Evolutionary conservation across 1,284 basidiomycete genomes (phyloP).

Genomic region (Apiotrichum akiyoshidainum): DNA sequence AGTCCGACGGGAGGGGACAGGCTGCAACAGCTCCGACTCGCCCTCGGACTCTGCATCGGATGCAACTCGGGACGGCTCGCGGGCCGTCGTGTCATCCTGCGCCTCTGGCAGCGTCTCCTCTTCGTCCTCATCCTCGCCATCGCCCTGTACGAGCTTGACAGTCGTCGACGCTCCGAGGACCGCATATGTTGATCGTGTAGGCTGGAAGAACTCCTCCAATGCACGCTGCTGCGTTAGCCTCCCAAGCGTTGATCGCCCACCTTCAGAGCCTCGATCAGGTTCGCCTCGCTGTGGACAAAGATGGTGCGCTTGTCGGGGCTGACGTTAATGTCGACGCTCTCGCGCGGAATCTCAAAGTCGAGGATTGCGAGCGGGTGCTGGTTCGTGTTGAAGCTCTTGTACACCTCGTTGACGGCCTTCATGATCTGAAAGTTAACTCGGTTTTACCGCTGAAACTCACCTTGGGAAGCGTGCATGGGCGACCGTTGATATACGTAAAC

Average conservation of each 20-base stretch:
- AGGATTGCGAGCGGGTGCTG: constrained; percentile 80
- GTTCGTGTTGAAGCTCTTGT: constrained; percentile 74
- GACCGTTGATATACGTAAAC: constrained; percentile 89
- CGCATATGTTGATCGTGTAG: constrained; percentile 66
- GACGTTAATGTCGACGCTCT: constrained; percentile 89
- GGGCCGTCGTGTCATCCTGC: neutral
- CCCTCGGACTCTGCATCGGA: constrained; percentile 8
- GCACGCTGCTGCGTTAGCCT: constrained; percentile 49
- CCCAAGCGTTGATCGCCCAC: constrained; percentile 53
- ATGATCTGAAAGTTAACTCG: constrained; percentile 58
- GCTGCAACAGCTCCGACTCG: constrained; percentile 6
- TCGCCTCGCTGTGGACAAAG: constrained; percentile 82
- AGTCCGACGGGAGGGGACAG: neutral
- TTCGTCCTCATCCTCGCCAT: no score
- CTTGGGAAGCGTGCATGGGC: constrained; percentile 78
- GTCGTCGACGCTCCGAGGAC: constrained; percentile 53
- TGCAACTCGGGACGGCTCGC: neutral
- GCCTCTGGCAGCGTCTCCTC: neutral
- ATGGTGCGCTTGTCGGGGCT: constrained; percentile 96
- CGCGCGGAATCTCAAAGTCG: constrained; percentile 75
- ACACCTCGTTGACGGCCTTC: constrained; percentile 84
- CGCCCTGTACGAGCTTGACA: constrained; percentile 16
- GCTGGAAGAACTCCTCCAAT: constrained; percentile 64
- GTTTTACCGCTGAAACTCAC: constrained; percentile 50
- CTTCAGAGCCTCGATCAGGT: constrained; percentile 73